phyloP scores from a whole-genome alignment of 2,329 filamentous ascomycete species.

The Exophiala sp. region DNA sequence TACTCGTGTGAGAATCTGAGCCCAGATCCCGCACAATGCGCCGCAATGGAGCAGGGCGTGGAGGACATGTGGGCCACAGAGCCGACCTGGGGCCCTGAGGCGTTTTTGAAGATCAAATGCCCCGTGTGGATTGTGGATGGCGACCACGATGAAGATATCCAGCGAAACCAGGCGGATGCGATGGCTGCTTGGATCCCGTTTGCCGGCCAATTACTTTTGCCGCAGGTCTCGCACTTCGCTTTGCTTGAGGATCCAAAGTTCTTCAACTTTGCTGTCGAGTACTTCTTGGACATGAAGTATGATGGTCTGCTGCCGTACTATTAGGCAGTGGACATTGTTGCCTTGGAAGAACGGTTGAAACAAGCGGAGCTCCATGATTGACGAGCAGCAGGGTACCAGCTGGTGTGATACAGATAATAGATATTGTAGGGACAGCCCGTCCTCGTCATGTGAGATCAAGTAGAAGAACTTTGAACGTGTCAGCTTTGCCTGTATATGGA shows the following conservation, averaged over 20 bases:
- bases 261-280: slow-evolving; percentile 16
- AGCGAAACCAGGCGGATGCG: slow-evolving; percentile 16
- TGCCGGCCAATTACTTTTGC: slow-evolving; percentile 13
- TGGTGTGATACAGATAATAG: too few relatives aligned
- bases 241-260: slow-evolving; percentile 12
- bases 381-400: too few relatives aligned
- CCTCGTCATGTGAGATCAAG: too few relatives aligned
- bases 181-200: slow-evolving; percentile 16
- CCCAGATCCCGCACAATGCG: not conserved
- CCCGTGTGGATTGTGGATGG: slow-evolving; percentile 18
- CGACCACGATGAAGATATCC: slow-evolving; percentile 12
- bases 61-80: slow-evolving; percentile 11
- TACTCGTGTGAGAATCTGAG: slow-evolving; percentile 8
- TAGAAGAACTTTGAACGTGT: too few relatives aligned
- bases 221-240: slow-evolving; percentile 6
- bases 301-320: slow-evolving; percentile 13
- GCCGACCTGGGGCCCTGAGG: slow-evolving; percentile 12
- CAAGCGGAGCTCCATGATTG: too few relatives aligned
- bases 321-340: too few relatives aligned
- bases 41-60: slow-evolving; percentile 7
- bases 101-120: slow-evolving; percentile 13
- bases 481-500: too few relatives aligned
- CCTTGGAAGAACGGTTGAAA: too few relatives aligned
- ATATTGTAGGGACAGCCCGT: too few relatives aligned
- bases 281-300: slow-evolving; percentile 18